Percentiles rank a stretch among this genome's conserved stretches.
These are phyloP conservation scores for Pseudozyma pruni DNA, from an alignment of 1,284 basidiomycete species.

Conservation along the genomic window DNA sequence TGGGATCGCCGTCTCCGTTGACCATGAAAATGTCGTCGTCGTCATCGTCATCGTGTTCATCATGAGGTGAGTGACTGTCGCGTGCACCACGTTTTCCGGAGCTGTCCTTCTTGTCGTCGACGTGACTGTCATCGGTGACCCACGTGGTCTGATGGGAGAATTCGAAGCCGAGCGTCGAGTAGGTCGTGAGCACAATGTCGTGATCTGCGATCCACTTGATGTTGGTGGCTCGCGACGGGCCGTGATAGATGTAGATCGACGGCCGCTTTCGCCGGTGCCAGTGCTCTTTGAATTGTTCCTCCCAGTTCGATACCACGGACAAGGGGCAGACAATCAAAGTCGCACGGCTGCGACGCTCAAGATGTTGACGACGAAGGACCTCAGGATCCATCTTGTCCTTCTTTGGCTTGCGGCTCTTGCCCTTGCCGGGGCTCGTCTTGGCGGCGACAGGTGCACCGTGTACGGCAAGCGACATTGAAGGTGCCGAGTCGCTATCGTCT, in stretches of 20 bases:
- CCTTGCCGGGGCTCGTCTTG: conserved; percentile 72
- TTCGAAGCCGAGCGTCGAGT: conserved; percentile 92
- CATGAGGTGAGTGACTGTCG: conserved; percentile 12
- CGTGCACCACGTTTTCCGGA: neutral
- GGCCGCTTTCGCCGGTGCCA: conserved; percentile 53
- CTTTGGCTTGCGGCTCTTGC: conserved; percentile 55
- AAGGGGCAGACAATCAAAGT: conserved; percentile 97
- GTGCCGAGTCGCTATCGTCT: conserved; percentile 23
- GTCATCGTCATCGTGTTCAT: conserved; percentile 24
- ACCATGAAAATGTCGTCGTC: conserved; percentile 76
- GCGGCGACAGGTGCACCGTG: conserved; percentile 38
- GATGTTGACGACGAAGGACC: conserved; percentile 47
- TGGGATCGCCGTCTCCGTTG: conserved; percentile 74
- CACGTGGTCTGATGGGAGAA: conserved; percentile 81
- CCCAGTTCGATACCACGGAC: conserved; percentile 97
- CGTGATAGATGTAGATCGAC: conserved; percentile 93
- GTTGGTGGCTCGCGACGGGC: conserved; percentile 86
- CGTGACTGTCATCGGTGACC: conserved; percentile 42
- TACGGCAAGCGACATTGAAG: conserved; percentile 19
- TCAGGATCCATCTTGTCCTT: conserved; percentile 73
- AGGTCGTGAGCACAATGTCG: conserved; percentile 97
- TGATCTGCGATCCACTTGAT: conserved; percentile 86
- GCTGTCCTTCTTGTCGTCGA: conserved; percentile 16
- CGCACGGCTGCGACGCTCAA: conserved; percentile 76
- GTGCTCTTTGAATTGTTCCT: conserved; percentile 96